Evolutionary conservation across 1,284 basidiomycete genomes (phyloP), one percentile per base, ranked within the genome.

Genomic region (Mycena sp.): DNA sequence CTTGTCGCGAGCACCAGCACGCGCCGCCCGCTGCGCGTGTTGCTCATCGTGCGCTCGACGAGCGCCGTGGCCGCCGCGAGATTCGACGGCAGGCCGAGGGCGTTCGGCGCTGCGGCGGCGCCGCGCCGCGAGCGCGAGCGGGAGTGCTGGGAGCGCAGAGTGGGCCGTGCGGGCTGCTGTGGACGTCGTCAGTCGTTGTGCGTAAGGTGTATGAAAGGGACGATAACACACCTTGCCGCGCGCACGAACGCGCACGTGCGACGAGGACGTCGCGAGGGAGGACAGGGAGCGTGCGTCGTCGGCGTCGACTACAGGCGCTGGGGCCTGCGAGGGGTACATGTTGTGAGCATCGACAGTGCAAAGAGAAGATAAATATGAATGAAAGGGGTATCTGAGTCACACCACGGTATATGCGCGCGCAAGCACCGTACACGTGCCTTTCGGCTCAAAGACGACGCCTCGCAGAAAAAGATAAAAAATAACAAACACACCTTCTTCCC

Each of bases 1-100:
- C 61, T 64, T 23, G 57, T 63, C 51, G 58, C 65, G 25, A 68
- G 65, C 61, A 54, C 46, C 9, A 64, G 56, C 14, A 25, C 62
- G 55, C 37, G 65, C 57, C 58, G 76, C 61, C 54, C 59, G 63
- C n/a, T 63, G 65, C 67, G 58, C 35, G 64, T 64, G 58, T 52
- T 46, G 58, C 41, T 51, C 37, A 60, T 69, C 60, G 62, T 45
- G 63, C 57, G 56, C 50, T 56, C 70, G 60, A 49, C 25, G 45
- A 45, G 56, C 16, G 40, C 43, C n/a, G 59, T 37, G 14, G 59
- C 73, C 2, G 49, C 60, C 1, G 49, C 38, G n/a, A 67, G 54
- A 19, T 64, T 58, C 44, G 58, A 61, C 29, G 61, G 61, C 30
- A 61, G 40, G n/a, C 58, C 61, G 5, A 64, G 41, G 19, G 37